Conservation (phyloP, 2,329 filamentous ascomycete species). For the Myriosclerotinia duriaeana region DNA sequence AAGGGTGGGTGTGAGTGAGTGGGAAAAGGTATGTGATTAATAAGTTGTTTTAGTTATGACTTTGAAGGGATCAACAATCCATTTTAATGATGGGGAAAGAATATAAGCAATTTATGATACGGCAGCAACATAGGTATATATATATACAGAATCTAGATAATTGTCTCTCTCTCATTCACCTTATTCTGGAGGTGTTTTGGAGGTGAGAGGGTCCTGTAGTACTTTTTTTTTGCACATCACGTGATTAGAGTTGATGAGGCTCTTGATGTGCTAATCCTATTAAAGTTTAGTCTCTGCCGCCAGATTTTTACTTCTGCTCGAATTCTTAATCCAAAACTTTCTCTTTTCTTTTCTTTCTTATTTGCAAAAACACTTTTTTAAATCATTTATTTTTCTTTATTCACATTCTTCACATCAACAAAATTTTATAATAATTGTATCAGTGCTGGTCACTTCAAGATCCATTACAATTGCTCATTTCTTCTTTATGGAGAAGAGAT, state of each 20-base stretch:
- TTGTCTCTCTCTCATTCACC: background rate
- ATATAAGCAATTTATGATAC: background rate
- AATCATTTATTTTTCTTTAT: constrained; percentile 15
- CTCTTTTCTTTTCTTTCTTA: background rate
- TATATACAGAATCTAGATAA: constrained; percentile 9
- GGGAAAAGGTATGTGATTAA: background rate
- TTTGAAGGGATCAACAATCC: background rate
- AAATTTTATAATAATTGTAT: constrained; percentile 17
- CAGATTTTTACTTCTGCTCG: constrained; percentile 3
- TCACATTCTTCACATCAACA: background rate
- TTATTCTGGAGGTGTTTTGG: background rate
- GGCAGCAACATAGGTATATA: background rate
- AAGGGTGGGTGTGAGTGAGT: background rate
- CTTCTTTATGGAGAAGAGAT: constrained; percentile 33
- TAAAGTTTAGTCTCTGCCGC: background rate
- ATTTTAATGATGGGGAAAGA: background rate
- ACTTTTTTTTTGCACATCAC: background rate
- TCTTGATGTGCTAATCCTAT: background rate
- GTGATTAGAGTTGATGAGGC: background rate
- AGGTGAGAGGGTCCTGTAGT: background rate
- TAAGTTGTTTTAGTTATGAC: background rate
- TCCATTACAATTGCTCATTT: constrained; percentile 16
- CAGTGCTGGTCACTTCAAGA: constrained; percentile 39
- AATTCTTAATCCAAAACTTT: constrained; percentile 17
- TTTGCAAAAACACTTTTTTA: constrained; percentile 14